Conservation (phyloP, 306 rosid genomes). For the Prunus davidiana region DNA sequence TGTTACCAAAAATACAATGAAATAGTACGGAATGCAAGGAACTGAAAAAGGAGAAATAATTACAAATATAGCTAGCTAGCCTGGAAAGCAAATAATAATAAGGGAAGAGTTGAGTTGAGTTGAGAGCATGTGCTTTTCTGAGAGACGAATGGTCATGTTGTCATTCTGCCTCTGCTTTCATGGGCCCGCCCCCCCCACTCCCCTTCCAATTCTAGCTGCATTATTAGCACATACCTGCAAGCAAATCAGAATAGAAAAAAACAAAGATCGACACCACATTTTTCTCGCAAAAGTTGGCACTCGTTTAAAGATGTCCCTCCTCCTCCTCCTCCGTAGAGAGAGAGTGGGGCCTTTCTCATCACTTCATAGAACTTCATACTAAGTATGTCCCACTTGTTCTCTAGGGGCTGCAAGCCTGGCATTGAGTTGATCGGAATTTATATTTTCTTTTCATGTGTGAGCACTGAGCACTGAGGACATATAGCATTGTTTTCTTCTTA, state of each 20-base stretch:
- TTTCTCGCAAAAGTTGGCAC: neutral
- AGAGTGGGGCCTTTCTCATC: neutral
- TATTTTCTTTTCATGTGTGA: too few relatives aligned
- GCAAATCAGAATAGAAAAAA: neutral
- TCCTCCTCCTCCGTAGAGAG: neutral
- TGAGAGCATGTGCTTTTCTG: neutral
- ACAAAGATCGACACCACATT: neutral
- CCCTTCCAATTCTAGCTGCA: neutral
- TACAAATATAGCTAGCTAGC: neutral
- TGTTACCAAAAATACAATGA: neutral
- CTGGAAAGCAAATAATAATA: constrained; percentile 4
- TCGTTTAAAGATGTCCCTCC: neutral
- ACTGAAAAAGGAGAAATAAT: neutral
- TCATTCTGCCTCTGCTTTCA: neutral
- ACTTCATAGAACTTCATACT: neutral
- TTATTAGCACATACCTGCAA: neutral
- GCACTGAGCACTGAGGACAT: too few relatives aligned
- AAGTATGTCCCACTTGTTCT: neutral
- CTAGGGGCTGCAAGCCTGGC: too few relatives aligned
- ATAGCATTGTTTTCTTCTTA: too few relatives aligned
- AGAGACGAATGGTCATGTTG: neutral
- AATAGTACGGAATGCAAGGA: constrained; percentile 13
- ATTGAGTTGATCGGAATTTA: too few relatives aligned
- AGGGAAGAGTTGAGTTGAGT: neutral
- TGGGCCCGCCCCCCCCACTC: too few relatives aligned